These are phyloP conservation scores for Mycosarcoma mackinlayi DNA, from an alignment of 1,284 basidiomycete genomes.

Conservation along the genomic window DNA sequence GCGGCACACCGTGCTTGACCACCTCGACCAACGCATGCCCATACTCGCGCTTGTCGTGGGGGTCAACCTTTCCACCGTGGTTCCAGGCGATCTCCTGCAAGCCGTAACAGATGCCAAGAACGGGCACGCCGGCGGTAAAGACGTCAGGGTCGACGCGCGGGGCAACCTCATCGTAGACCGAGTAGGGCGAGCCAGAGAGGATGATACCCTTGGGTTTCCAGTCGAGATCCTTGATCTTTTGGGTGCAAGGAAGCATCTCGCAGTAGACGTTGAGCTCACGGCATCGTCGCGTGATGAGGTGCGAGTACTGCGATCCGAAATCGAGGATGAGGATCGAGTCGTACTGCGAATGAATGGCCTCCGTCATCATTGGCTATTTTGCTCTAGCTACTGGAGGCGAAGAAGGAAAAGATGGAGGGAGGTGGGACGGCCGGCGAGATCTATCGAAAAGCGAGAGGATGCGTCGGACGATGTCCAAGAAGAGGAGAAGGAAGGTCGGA, in stretches of 20 bases:
- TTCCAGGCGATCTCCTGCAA: conserved; percentile 98
- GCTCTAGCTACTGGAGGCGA: no score
- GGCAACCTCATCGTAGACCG: conserved; percentile 91
- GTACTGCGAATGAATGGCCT: conserved; percentile 89
- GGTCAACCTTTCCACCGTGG: conserved; percentile 85
- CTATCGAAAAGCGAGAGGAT: conserved; percentile 8
- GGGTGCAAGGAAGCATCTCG: conserved; percentile 96
- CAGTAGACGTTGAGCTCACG: conserved; percentile 98
- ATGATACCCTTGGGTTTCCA: conserved; percentile 99
- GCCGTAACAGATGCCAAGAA: conserved; percentile 98
- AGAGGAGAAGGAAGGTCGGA: conserved; percentile 18
- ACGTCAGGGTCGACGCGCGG: conserved; percentile 95
- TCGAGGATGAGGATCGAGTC: conserved; percentile 97
- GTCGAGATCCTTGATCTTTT: conserved; percentile 85
- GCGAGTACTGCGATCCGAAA: conserved; percentile 98
- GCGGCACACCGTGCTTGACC: conserved; percentile 75
- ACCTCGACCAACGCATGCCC: conserved; percentile 87
- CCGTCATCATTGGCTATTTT: conserved; percentile 46
- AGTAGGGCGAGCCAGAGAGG: conserved; percentile 97
- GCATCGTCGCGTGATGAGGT: conserved; percentile 97
- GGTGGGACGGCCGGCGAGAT: background rate
- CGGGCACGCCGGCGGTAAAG: conserved; percentile 89
- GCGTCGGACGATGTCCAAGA: conserved; percentile 47
- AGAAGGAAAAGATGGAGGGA: background rate
- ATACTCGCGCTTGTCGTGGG: conserved; percentile 93